These are phyloP conservation scores for Sporothrix pallida DNA, from an alignment of 2,329 filamentous ascomycete genomes.

Conservation along the genomic window DNA sequence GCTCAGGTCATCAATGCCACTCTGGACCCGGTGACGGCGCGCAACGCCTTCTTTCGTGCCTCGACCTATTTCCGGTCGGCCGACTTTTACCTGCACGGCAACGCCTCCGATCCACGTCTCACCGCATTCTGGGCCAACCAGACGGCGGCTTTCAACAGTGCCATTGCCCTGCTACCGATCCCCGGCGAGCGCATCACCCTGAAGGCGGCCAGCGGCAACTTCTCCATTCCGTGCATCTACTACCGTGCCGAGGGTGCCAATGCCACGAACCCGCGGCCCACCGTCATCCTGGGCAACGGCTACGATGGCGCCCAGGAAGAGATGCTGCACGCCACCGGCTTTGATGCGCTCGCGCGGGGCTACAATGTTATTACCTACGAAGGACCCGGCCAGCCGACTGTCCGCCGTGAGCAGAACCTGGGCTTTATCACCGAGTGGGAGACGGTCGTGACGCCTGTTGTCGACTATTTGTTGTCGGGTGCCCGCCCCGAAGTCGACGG, in stretches of 20 bases:
- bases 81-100: conserved; percentile 48
- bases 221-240: conserved; percentile 48
- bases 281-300: conserved; percentile 51
- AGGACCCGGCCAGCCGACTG: conserved; percentile 52
- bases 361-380: conserved; percentile 55
- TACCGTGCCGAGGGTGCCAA: conserved; percentile 39
- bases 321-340: conserved; percentile 48
- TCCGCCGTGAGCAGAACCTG: conserved; percentile 49
- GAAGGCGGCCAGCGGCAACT: conserved; percentile 40
- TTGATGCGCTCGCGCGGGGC: conserved; percentile 48
- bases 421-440: conserved; percentile 55
- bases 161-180: conserved; percentile 42
- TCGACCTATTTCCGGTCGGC: conserved; percentile 48
- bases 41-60: conserved; percentile 45
- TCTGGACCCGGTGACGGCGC: conserved; percentile 39
- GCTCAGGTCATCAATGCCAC: conserved; percentile 38
- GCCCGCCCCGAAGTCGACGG: conserved; percentile 43
- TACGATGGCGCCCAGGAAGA: conserved; percentile 55
- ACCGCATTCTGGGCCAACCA: conserved; percentile 44
- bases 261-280: conserved; percentile 43
- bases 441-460: conserved; percentile 48
- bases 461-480: conserved; percentile 46
- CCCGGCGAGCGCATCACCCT: conserved; percentile 45
- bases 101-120: conserved; percentile 46
- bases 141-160: conserved; percentile 43